Conservation (phyloP, 257 asterid genomes). For the Scutellaria galericulata region DNA sequence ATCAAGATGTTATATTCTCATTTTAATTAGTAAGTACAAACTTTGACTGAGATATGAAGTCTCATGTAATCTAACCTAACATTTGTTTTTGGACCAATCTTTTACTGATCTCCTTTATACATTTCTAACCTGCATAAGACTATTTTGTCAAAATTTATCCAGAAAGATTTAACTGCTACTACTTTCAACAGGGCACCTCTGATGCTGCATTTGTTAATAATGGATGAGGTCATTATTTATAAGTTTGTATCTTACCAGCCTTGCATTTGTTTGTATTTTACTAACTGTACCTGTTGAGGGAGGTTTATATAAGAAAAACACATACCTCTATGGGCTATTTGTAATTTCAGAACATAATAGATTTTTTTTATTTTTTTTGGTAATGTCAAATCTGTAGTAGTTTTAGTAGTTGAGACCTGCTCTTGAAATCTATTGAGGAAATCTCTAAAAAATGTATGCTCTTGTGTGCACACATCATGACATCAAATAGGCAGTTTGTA, state of each 20-base stretch:
- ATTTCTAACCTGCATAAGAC: too few species aligned
- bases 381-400: too few species aligned
- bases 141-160: neutral
- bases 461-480: neutral
- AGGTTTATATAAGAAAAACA: too few species aligned
- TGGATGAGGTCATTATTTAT: neutral
- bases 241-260: too few species aligned
- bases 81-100: too few species aligned
- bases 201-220: neutral
- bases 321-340: too few species aligned
- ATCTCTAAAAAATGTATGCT: neutral
- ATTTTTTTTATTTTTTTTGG: too few species aligned
- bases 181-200: neutral
- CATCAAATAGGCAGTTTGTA: neutral
- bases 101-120: too few species aligned
- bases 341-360: too few species aligned
- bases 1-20: neutral
- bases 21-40: neutral
- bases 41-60: neutral
- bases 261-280: too few species aligned
- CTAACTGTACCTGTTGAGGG: too few species aligned
- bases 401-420: neutral
- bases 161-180: neutral
- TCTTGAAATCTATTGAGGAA: neutral
- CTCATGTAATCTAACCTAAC: neutral